Base-by-base conservation (phyloP, 805 yeast genomes). In the Ogataea sp. region DNA sequence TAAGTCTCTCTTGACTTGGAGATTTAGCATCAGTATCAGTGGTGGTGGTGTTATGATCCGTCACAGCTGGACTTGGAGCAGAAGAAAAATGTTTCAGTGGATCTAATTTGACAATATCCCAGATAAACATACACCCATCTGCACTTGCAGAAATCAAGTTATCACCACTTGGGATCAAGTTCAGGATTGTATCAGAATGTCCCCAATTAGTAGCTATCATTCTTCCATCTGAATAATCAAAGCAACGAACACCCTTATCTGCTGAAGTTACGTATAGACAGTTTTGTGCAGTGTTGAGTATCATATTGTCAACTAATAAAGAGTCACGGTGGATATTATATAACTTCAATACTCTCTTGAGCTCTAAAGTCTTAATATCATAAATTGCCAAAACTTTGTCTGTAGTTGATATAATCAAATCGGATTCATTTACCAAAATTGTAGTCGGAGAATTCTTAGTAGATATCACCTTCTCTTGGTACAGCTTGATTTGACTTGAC, bases 241-340 rank as follows among this genome's bases (percentile, higher is more conserved):
- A 78, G 2, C 66, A 48, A 20, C 83, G 57, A 2, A 82, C 55
- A 21, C 83, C 71, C 51, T 77, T 78, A 52, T 81, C 88, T 0
- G 74, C 54, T 2, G 75, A 66, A 1, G 78, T 59, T 3, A 68
- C 67, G 9, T 66, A 58, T 3, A 75, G 50, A 14, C 56, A 43
- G 7, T 40, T 39, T 29, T 16, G 28, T 3, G 56, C 49, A 2
- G 60, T 44, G 9, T 53, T 41, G 2, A 69, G 46, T 9, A 59
- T 56, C 20, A 74, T 59, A 37, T 65, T 62, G 43, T 75, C 81
- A 20, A 70, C 61, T 32, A 66, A 56, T 23, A 74, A 38, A 1
- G 71, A 62, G 15, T 72, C 77, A 41, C 58, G 62, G 6, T 47
- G 51, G 3, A 65, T 69, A 46, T 60, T 64, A 37, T 50, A 49